Conservation (phyloP, 78 protist genomes). For the Neovahlkampfia damariscottae region DNA sequence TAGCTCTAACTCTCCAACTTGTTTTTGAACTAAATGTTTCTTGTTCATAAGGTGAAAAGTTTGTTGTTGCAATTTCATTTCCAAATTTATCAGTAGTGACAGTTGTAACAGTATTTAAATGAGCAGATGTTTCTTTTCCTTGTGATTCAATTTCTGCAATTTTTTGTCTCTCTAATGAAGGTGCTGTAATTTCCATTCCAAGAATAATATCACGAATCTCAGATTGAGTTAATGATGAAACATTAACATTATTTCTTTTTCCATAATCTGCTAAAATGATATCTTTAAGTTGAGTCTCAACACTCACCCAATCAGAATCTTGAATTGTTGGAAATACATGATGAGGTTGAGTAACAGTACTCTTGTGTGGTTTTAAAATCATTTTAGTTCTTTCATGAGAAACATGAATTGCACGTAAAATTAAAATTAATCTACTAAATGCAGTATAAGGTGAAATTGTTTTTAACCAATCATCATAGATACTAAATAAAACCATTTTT, state of each 20-base stretch:
- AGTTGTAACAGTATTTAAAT: constrained; percentile 51
- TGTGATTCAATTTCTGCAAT: constrained; percentile 96
- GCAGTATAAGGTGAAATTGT: constrained; percentile 87
- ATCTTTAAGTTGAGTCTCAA: constrained; percentile 91
- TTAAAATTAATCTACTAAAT: constrained; percentile 91
- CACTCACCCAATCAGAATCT: constrained; percentile 95
- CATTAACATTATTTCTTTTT: constrained; percentile 94
- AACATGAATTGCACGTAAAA: constrained; percentile 94
- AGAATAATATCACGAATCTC: constrained; percentile 99
- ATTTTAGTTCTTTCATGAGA: constrained; percentile 78
- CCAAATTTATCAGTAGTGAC: constrained; percentile 86
- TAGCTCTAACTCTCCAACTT: constrained; percentile 98
- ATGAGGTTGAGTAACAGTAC: constrained; percentile 78
- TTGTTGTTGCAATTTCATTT: constrained; percentile 86
- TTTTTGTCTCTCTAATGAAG: constrained; percentile 87
- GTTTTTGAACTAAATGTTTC: constrained; percentile 69
- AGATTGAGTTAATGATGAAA: constrained; percentile 87
- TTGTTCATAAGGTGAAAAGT: constrained; percentile 87
- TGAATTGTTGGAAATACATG: constrained; percentile 98
- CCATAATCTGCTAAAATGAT: constrained; percentile 97
- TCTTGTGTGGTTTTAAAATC: constrained; percentile 84
- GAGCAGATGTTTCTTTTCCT: constrained; percentile 28
- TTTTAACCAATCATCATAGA: constrained; percentile 99
- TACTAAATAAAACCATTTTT: constrained; percentile 87
- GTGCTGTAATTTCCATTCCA: constrained; percentile 99